These are phyloP conservation scores for Manihot esculenta DNA, from an alignment of 441 rosid genomes.

Conservation along the genomic window DNA sequence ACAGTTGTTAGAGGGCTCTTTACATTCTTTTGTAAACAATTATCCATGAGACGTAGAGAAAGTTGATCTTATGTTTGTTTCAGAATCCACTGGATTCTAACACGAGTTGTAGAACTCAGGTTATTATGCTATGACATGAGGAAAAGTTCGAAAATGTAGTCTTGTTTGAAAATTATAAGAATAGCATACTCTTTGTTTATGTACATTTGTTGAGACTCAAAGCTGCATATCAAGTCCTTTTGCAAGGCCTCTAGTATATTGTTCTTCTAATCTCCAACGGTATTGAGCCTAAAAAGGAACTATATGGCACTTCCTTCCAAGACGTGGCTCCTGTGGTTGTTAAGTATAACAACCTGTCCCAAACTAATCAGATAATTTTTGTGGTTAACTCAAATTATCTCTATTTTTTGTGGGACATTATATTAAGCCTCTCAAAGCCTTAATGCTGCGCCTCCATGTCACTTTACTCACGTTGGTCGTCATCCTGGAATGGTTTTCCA, in stretches of 20 bases:
- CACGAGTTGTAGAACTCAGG: neutral
- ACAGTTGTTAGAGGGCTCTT: neutral
- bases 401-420: too few relatives aligned
- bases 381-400: too few relatives aligned
- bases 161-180: too few relatives aligned
- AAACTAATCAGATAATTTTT: too few relatives aligned
- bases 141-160: neutral
- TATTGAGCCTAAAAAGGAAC: neutral
- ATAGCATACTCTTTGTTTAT: too few relatives aligned
- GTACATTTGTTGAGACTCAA: too few relatives aligned
- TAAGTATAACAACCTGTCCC: too few relatives aligned
- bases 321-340: neutral
- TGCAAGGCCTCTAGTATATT: neutral
- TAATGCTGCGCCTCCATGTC: neutral
- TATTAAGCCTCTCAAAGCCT: too few relatives aligned
- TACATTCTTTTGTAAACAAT: neutral
- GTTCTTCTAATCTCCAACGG: neutral
- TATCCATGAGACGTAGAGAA: slow-evolving; percentile 1
- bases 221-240: neutral
- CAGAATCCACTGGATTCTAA: slow-evolving; percentile 4
- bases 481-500: neutral
- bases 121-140: neutral
- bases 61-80: slow-evolving; percentile 1
- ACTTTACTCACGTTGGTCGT: neutral
- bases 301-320: neutral